Evolutionary conservation across 2,329 filamentous ascomycete species (phyloP).

Genomic region (Akanthomyces dipterigenus): DNA sequence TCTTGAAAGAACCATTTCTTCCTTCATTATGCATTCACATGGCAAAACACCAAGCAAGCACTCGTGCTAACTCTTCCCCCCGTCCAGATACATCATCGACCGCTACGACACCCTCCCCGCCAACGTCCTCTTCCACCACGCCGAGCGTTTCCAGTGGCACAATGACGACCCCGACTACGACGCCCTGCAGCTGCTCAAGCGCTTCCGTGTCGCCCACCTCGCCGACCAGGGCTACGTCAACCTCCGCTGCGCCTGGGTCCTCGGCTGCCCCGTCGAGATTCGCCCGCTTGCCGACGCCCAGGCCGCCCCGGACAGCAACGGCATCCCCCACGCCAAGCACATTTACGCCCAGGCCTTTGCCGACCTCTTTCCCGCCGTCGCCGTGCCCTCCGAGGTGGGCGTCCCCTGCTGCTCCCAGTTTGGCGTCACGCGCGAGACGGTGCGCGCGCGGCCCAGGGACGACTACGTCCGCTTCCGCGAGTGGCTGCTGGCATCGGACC

Average conservation of each 20-base stretch:
- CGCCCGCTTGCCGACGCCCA: conserved; percentile 30
- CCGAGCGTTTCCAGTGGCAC: conserved; percentile 45
- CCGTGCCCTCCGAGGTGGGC: conserved; percentile 44
- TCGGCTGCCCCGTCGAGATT: conserved; percentile 48
- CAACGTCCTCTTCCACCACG: conserved; percentile 41
- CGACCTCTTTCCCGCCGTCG: conserved; percentile 32
- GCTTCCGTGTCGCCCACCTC: conserved; percentile 43
- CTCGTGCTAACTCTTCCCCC: background rate
- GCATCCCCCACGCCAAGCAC: conserved; percentile 31
- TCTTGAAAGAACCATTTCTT: too few relatives aligned
- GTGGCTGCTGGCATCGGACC: conserved; percentile 51
- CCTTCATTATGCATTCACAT: background rate
- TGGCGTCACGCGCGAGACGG: conserved; percentile 47
- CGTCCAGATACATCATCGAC: conserved; percentile 38
- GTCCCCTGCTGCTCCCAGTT: conserved; percentile 62
- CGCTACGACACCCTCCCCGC: conserved; percentile 39
- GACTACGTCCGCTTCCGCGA: conserved; percentile 52
- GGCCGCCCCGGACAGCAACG: conserved; percentile 24
- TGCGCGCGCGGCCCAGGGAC: conserved; percentile 39
- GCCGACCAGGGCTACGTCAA: conserved; percentile 51
- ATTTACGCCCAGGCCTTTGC: conserved; percentile 36
- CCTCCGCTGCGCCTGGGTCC: conserved; percentile 51
- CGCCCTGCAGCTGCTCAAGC: conserved; percentile 42
- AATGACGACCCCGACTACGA: conserved; percentile 49
- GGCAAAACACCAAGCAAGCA: background rate